A percentile compares a stretch with the other conserved stretches of the same genome.
phyloP scores from a whole-genome alignment of 2,329 filamentous ascomycete species.

The Alternaria arborescens region DNA sequence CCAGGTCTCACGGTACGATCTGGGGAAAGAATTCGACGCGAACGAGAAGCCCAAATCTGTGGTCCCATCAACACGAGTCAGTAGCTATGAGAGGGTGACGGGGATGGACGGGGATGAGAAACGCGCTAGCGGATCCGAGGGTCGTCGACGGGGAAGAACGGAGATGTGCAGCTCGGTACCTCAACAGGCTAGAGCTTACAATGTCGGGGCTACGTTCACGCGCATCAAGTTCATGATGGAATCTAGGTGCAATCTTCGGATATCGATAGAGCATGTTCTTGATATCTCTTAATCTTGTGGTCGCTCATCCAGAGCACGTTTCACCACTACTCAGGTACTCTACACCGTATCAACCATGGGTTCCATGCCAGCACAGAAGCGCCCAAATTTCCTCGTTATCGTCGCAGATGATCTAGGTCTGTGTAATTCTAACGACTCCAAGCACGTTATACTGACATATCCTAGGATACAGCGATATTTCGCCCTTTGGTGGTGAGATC shows the following conservation, averaged over 20 bases:
- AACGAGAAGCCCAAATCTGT: neutral
- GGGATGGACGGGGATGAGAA: neutral
- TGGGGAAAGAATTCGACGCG: neutral
- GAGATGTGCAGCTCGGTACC: too few relatives aligned
- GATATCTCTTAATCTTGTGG: neutral
- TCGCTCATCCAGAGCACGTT: neutral
- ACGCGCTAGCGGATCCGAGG: neutral
- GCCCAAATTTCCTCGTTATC: too few relatives aligned
- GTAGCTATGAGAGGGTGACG: neutral
- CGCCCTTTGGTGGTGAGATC: conserved; percentile 68
- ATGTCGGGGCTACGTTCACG: too few relatives aligned
- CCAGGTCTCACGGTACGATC: neutral
- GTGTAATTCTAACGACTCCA: neutral
- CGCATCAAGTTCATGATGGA: too few relatives aligned
- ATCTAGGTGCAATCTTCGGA: too few relatives aligned
- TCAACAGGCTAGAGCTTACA: too few relatives aligned
- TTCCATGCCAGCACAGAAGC: too few relatives aligned
- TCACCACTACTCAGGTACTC: neutral
- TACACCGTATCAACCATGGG: neutral
- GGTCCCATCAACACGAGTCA: neutral
- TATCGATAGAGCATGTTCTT: neutral
- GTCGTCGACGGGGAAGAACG: neutral
- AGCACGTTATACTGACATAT: neutral
- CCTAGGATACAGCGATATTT: conserved; percentile 58
- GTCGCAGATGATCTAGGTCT: too few relatives aligned